Conservation (phyloP, 2,329 filamentous ascomycete species). For the Apiospora malaysiana region DNA sequence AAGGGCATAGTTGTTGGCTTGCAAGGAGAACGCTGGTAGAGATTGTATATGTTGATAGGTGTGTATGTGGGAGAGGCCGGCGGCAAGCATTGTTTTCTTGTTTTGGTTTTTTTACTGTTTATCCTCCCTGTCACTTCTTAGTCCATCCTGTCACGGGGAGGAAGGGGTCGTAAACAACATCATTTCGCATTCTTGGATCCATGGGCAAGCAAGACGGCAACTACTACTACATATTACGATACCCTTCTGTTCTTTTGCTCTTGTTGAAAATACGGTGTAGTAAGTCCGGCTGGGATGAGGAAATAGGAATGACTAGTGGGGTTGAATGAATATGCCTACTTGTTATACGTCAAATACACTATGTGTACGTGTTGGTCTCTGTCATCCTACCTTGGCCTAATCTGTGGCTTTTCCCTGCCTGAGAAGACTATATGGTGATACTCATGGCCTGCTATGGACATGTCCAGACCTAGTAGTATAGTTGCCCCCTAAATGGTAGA, state of each 20-base stretch:
- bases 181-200: neutral
- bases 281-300: neutral
- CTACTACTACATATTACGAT: constrained; percentile 12
- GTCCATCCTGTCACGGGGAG: neutral
- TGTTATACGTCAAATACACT: neutral
- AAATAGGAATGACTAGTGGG: neutral
- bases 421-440: too few species aligned
- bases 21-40: neutral
- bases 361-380: too few species aligned
- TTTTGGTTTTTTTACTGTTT: neutral
- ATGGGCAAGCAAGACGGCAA: neutral
- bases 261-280: neutral
- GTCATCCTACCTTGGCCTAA: too few species aligned
- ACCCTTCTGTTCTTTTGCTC: constrained; percentile 14
- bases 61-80: neutral
- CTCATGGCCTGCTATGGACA: too few species aligned
- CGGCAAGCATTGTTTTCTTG: neutral
- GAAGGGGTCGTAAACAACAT: neutral
- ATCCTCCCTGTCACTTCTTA: neutral
- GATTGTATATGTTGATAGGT: constrained; percentile 4
- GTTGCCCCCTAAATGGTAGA: too few species aligned
- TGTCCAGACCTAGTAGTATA: too few species aligned
- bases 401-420: too few species aligned
- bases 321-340: neutral
- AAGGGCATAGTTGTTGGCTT: neutral